Base-by-base conservation (phyloP, 306 rosid genomes). In the Lotus japonicus region DNA sequence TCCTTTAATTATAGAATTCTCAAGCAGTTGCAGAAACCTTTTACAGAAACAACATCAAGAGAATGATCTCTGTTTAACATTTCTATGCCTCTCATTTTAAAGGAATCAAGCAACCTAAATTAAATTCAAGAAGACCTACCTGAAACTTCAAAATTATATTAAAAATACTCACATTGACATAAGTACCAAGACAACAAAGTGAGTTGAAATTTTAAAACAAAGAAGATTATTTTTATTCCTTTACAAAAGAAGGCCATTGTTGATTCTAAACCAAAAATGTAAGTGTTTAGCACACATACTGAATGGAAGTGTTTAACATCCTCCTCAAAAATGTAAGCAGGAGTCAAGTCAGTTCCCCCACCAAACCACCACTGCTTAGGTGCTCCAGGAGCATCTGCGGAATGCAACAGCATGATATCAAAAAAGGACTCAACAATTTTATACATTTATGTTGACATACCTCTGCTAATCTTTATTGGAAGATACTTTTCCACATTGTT, bases 291-390 rank as follows among this genome's bases (percentile, higher is more conserved):
- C 16, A 77, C 16, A 77, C 80, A 64, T 88, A 94, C 98, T 10
- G 87, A 79, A 75, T 94, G 99, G 82, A 94, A 94, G 74, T 94
- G 99, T 83, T 86, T 90, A 45, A 90, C 96, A 74, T 94, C 99
- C 72, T 94, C 99, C 71, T 90, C 95, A 55, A 90, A 94, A 67
- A 88, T 85, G 78, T 94, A 94, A 66, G 99, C 91, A 63, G 97
- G 99, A 15, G 97, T 94, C 72, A 94, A 84, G 81, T 94, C 99
- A 8, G 99, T 94, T 67, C 99, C 99, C 35, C 99, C 99, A 17
- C 99, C 99, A 54, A 94, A 94, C 99, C 97, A 94, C 99, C 99
- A 94, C 52, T 88, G 97, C 80, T 89, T 86, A 8, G 99, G 99
- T 43, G 99, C 97, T 76, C 98, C 97, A 33, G 96, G 92, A 67